Conservation (phyloP, 306 rosid genomes). For the Biancaea sappan region DNA sequence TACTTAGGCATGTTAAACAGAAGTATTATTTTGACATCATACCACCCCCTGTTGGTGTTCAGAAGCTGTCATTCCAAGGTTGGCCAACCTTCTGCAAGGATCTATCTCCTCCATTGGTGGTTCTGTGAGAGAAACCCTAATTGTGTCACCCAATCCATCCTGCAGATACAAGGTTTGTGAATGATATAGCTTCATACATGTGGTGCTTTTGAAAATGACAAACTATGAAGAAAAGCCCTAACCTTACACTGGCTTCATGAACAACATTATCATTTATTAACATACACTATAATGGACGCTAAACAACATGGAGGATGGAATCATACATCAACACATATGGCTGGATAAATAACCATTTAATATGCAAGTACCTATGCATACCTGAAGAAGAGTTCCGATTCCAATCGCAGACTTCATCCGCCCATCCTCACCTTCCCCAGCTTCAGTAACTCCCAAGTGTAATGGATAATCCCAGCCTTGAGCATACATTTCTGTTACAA, state of each 20-base stretch:
- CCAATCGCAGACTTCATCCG: slow-evolving; percentile 99
- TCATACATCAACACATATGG: neutral
- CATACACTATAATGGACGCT: neutral
- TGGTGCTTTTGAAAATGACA: neutral
- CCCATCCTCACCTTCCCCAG: slow-evolving; percentile 99
- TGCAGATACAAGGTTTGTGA: slow-evolving; percentile 25
- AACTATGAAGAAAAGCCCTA: slow-evolving; percentile 4
- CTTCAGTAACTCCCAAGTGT: slow-evolving; percentile 99
- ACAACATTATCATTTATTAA: neutral
- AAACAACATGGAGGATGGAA: slow-evolving; percentile 4
- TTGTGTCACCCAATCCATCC: slow-evolving; percentile 99
- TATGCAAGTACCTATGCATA: slow-evolving; percentile 32
- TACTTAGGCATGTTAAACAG: slow-evolving; percentile 24
- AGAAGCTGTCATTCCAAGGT: slow-evolving; percentile 84
- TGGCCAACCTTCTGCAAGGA: slow-evolving; percentile 91
- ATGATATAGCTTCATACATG: slow-evolving; percentile 15
- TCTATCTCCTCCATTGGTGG: slow-evolving; percentile 96
- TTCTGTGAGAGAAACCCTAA: slow-evolving; percentile 98
- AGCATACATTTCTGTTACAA: slow-evolving; percentile 96
- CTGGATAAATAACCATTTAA: neutral
- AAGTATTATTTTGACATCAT: slow-evolving; percentile 47
- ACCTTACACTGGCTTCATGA: neutral
- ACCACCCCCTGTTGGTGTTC: slow-evolving; percentile 95
- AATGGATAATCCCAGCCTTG: slow-evolving; percentile 98
- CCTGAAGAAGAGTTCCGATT: slow-evolving; percentile 99